A percentile compares a stretch with the other conserved stretches of the same genome.
phyloP scores from a whole-genome alignment of 1,284 basidiomycete genomes.

The Puccinia horiana region DNA sequence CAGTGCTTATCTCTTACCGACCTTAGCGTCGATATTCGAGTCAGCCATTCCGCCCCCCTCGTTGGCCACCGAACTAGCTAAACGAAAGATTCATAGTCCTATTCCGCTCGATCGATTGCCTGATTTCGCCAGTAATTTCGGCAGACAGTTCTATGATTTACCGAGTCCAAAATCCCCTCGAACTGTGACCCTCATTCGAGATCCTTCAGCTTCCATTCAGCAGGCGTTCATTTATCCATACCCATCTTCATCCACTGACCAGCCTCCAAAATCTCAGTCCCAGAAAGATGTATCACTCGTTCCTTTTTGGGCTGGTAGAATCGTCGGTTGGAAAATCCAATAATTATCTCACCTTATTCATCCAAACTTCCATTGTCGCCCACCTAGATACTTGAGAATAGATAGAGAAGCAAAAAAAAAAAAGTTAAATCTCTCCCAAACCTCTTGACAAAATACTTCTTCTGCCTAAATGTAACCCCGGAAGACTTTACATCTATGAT shows the following conservation, averaged over 20 bases:
- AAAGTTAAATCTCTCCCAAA: too few relatives aligned
- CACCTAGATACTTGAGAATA: too few relatives aligned
- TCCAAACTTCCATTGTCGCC: too few relatives aligned
- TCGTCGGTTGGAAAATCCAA: constrained; percentile 77
- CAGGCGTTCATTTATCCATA: constrained; percentile 56
- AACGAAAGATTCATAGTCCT: constrained; percentile 66
- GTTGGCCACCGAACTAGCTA: constrained; percentile 63
- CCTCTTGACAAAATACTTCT: too few relatives aligned
- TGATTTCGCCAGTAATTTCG: constrained; percentile 74
- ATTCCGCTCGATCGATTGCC: constrained; percentile 73
- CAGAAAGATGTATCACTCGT: constrained; percentile 64
- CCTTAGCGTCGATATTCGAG: constrained; percentile 88
- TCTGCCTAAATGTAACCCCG: too few relatives aligned
- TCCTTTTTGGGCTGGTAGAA: constrained; percentile 88
- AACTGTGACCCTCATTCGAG: constrained; percentile 11
- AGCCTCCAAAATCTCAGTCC: not conserved
- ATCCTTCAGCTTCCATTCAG: not conserved
- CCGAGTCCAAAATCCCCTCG: not conserved
- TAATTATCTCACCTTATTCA: not conserved
- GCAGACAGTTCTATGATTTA: constrained; percentile 75
- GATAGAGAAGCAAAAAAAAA: too few relatives aligned
- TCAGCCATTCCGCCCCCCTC: constrained; percentile 81
- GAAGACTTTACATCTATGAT: too few relatives aligned
- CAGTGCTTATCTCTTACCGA: constrained; percentile 39
- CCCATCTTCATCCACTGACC: constrained; percentile 59